Conservation (phyloP, 2,329 filamentous ascomycete species). For the Pestalotiopsis sp. region DNA sequence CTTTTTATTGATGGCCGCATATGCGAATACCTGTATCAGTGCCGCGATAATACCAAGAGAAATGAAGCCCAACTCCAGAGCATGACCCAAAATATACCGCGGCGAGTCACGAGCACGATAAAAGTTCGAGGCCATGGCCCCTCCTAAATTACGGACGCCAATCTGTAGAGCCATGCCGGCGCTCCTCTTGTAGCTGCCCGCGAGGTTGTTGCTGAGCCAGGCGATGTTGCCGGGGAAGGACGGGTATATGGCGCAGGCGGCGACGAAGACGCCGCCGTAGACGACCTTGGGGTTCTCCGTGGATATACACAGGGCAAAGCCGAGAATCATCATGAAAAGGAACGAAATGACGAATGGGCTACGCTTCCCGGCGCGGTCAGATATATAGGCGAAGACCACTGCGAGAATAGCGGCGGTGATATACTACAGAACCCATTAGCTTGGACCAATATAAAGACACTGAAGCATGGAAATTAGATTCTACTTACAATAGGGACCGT, state of each 20-base stretch:
- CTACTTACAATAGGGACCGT: constrained; percentile 51
- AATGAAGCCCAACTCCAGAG: constrained; percentile 54
- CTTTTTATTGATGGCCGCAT: constrained; percentile 61
- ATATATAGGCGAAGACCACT: constrained; percentile 55
- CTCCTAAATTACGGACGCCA: constrained; percentile 60
- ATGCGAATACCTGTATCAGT: constrained; percentile 49
- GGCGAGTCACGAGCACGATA: constrained; percentile 59
- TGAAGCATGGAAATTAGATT: background rate
- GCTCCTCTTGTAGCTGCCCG: constrained; percentile 66
- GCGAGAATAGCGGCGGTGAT: constrained; percentile 66
- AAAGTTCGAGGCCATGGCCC: constrained; percentile 73
- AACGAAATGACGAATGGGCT: constrained; percentile 59
- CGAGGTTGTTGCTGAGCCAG: constrained; percentile 80
- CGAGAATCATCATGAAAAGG: constrained; percentile 56
- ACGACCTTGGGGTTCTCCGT: constrained; percentile 60
- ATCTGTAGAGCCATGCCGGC: constrained; percentile 69
- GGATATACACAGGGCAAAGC: constrained; percentile 64
- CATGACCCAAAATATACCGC: constrained; percentile 53
- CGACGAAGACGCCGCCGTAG: constrained; percentile 79
- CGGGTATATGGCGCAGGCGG: constrained; percentile 79
- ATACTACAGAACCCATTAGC: constrained; percentile 32
- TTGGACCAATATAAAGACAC: background rate
- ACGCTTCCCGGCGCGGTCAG: constrained; percentile 56
- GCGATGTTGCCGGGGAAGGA: constrained; percentile 77
- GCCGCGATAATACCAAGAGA: constrained; percentile 46